A percentile compares a stretch with the other conserved stretches of the same genome.
Conservation (phyloP, 2,329 filamentous ascomycete genomes). For the Paraphoma sp. region DNA sequence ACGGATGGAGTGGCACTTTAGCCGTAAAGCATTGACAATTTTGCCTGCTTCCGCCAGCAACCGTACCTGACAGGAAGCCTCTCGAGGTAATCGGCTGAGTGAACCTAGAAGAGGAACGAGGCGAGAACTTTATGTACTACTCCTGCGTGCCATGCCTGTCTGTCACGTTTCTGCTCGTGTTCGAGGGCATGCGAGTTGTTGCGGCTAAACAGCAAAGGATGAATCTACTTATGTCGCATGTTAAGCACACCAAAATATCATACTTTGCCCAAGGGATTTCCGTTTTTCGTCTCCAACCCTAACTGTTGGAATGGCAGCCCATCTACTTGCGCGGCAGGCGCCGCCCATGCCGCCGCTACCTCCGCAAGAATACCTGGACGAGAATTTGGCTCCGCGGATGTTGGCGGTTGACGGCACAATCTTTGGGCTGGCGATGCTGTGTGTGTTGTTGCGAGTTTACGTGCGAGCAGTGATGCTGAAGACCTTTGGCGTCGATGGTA, state of each 20-base stretch:
- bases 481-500: conserved; percentile 1
- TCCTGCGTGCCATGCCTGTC: neutral
- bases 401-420: neutral
- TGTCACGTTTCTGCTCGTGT: neutral
- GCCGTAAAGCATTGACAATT: neutral
- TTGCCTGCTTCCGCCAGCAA: neutral
- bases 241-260: neutral
- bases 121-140: neutral
- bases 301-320: neutral
- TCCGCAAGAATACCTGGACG: neutral
- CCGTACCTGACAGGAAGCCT: neutral
- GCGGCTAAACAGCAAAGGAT: neutral
- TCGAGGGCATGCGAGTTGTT: neutral
- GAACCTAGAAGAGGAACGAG: neutral
- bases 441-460: neutral
- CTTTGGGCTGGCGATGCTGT: neutral
- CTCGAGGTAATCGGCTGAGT: neutral
- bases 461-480: neutral
- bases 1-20: neutral
- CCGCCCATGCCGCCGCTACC: neutral
- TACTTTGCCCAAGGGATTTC: neutral
- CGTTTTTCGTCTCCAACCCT: neutral
- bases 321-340: neutral
- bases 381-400: neutral
- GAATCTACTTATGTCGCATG: neutral